phyloP scores from a whole-genome alignment of 164 flowering plant genomes.

The Liriodendron chinense region DNA sequence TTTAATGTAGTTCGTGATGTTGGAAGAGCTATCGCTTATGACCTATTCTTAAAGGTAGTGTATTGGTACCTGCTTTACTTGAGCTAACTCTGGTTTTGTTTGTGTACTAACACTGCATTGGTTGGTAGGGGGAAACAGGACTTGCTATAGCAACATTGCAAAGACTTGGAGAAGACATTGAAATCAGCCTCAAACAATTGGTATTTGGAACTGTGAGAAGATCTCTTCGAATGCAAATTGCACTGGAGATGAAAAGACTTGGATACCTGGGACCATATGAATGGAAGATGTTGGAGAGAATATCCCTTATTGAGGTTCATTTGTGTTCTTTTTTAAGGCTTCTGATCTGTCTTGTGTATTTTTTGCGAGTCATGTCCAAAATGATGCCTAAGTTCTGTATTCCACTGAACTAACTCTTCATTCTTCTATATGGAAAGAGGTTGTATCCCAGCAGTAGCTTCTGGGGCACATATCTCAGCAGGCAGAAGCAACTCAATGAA shows the following conservation, averaged over 20 bases:
- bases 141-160: slow-evolving; percentile 83
- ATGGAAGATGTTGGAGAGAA: slow-evolving; percentile 58
- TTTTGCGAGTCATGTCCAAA: neutral
- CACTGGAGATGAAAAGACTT: slow-evolving; percentile 62
- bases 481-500: slow-evolving; percentile 35
- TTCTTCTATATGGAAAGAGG: slow-evolving; percentile 48
- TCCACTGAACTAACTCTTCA: slow-evolving; percentile 22
- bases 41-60: slow-evolving; percentile 81
- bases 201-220: slow-evolving; percentile 81
- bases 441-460: slow-evolving; percentile 87
- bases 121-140: slow-evolving; percentile 76
- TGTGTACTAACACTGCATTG: slow-evolving; percentile 8
- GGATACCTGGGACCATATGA: slow-evolving; percentile 74
- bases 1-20: slow-evolving; percentile 82
- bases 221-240: slow-evolving; percentile 72
- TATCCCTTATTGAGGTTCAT: slow-evolving; percentile 80
- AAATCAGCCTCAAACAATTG: slow-evolving; percentile 67
- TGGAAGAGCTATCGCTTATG: slow-evolving; percentile 96
- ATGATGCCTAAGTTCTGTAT: neutral
- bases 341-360: neutral
- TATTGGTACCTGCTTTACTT: slow-evolving; percentile 7
- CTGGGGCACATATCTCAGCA: slow-evolving; percentile 57
- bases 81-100: neutral
- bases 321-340: neutral
- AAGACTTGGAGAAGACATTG: slow-evolving; percentile 96